Evolutionary conservation across 306 rosid genomes (phyloP), one percentile per base, ranked within the genome.

Genomic region (Canavalia ensiformis): DNA sequence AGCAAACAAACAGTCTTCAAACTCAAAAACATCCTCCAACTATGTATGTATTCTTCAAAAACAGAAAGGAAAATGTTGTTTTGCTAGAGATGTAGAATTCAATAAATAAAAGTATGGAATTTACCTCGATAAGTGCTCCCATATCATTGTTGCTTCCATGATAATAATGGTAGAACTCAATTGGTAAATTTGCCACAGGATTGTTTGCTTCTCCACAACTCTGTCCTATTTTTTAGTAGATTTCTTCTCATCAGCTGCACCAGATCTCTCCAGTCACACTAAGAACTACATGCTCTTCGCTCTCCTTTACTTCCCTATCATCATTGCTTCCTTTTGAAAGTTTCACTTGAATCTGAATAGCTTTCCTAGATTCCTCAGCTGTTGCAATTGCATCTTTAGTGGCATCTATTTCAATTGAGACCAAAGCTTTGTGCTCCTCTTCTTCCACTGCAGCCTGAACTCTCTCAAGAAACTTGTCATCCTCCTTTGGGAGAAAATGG

Each of bases 111-210:
- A 42, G 44, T 68, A 66, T 83, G 71, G 44, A 72, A 75, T 59
- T 66, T 69, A 95, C 99, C 95, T 95, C 97, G 74, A 93, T 90
- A 50, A 93, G 91, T 59, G 97, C 93, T 51, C 99, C 99, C 87
- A 93, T 89, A 76, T 95, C 99, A 11, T 85, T 81, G 89, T 88
- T 93, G 87, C 97, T 91, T 31, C 97, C 97, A 72, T 92, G 91
- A 84, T 95, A 95, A 81, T 95, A 95, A 87, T 93, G 99, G 87
- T 93, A 95, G 84, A 95, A 92, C 86, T 95, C 97, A 58, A 95
- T 85, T 0, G 99, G 97, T 59, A 93, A 81, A 84, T 89, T 95
- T 37, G 91, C 89, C 69, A 88, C 76, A 63, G 89, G 86, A 79
- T 95, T 94, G 72, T 90, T 88, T 76, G 91, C 84, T 76, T 88